phyloP scores from a whole-genome alignment of 2,329 filamentous ascomycete genomes.

The Stachybotrys elegans region DNA sequence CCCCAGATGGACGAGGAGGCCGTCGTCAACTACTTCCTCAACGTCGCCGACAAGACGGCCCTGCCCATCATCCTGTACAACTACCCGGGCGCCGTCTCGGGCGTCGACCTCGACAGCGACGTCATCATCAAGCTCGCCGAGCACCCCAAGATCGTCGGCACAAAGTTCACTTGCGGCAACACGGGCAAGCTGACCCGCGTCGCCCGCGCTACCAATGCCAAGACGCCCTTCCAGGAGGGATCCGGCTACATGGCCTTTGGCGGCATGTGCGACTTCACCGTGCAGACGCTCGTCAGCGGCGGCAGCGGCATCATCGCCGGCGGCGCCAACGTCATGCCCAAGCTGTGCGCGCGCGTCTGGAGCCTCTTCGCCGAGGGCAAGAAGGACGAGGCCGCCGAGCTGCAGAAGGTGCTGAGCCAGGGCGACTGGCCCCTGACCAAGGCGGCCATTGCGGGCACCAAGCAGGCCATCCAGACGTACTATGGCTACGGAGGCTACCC shows the following conservation, averaged over 20 bases:
- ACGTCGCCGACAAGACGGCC: slow-evolving; percentile 70
- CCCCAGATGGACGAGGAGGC: slow-evolving; percentile 69
- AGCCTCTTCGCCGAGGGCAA: slow-evolving; percentile 69
- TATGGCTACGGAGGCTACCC: slow-evolving; percentile 78
- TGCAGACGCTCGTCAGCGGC: slow-evolving; percentile 73
- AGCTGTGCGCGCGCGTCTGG: slow-evolving; percentile 75
- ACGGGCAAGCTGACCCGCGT: slow-evolving; percentile 85
- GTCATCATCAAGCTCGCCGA: slow-evolving; percentile 72
- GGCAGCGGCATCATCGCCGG: slow-evolving; percentile 83
- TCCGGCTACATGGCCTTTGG: slow-evolving; percentile 80
- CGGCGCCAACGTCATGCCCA: slow-evolving; percentile 79
- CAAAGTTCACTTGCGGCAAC: slow-evolving; percentile 89
- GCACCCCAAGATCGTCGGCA: slow-evolving; percentile 81
- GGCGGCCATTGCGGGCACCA: slow-evolving; percentile 79
- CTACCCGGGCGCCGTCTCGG: slow-evolving; percentile 81
- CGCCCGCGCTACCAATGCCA: slow-evolving; percentile 65
- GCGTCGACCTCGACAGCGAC: slow-evolving; percentile 87
- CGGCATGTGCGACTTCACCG: slow-evolving; percentile 81
- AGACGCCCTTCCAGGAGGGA: slow-evolving; percentile 55
- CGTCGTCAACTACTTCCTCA: slow-evolving; percentile 67
- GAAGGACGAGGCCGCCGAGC: slow-evolving; percentile 65
- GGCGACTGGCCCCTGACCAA: slow-evolving; percentile 83
- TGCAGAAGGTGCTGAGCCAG: slow-evolving; percentile 73
- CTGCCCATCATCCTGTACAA: slow-evolving; percentile 85
- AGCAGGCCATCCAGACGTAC: slow-evolving; percentile 74